These are phyloP conservation scores for Choanephora cucurbitarum DNA, from an alignment of 371 early-diverging fungal species.

Conservation along the genomic window DNA sequence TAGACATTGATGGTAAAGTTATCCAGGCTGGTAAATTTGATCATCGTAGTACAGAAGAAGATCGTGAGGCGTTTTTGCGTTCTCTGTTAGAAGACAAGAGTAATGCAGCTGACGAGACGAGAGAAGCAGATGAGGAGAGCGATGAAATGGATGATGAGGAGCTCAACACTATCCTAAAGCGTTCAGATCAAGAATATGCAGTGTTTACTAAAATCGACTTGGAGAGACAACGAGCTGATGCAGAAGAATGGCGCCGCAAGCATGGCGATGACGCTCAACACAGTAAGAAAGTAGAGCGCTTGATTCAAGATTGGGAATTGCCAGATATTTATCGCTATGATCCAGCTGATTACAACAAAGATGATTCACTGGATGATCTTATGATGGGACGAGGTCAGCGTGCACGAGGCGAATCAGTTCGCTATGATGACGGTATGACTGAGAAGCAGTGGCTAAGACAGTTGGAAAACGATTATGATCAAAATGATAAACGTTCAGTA, in stretches of 20 bases:
- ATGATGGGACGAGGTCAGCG: conserved; percentile 68
- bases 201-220: conserved; percentile 45
- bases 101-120: conserved; percentile 63
- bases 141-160: conserved; percentile 66
- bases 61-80: conserved; percentile 87
- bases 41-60: conserved; percentile 91
- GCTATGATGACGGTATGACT: conserved; percentile 92
- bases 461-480: conserved; percentile 44
- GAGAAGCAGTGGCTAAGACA: conserved; percentile 89
- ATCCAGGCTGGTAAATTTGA: conserved; percentile 99
- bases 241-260: conserved; percentile 35
- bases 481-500: not conserved
- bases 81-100: conserved; percentile 71
- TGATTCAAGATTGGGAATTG: conserved; percentile 85
- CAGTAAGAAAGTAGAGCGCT: conserved; percentile 62
- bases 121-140: conserved; percentile 67
- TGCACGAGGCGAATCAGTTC: conserved; percentile 59
- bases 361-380: conserved; percentile 44
- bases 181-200: conserved; percentile 39
- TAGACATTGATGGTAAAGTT: conserved; percentile 97
- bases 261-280: conserved; percentile 30
- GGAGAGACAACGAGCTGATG: conserved; percentile 35
- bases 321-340: conserved; percentile 80
- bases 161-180: conserved; percentile 52
- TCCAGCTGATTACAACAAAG: conserved; percentile 52